Conservation (phyloP, 805 yeast genomes). For the Candida patagonica region DNA sequence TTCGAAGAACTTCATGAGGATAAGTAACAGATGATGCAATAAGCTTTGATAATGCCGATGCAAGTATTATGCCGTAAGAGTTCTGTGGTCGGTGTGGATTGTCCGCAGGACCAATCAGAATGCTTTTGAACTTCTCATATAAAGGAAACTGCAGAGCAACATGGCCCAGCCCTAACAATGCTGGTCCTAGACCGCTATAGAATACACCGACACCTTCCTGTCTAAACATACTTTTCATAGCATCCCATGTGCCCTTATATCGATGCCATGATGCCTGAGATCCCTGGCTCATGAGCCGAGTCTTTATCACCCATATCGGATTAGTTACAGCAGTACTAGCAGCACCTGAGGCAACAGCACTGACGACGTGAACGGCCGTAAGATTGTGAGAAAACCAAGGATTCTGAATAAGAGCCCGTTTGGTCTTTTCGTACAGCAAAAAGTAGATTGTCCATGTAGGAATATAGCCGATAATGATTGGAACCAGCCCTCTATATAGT, state of each 20-base stretch:
- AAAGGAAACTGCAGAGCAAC: constrained; percentile 96
- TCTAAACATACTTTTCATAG: constrained; percentile 66
- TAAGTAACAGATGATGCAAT: constrained; percentile 81
- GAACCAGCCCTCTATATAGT: constrained; percentile 80
- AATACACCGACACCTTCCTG: constrained; percentile 76
- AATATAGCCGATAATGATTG: constrained; percentile 87
- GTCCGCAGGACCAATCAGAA: constrained; percentile 25
- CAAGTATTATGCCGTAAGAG: constrained; percentile 31
- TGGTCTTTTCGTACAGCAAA: constrained; percentile 76
- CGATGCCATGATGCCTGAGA: constrained; percentile 29
- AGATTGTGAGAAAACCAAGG: constrained; percentile 2
- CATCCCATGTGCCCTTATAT: constrained; percentile 76
- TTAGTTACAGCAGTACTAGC: constrained; percentile 77
- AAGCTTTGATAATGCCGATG: constrained; percentile 79
- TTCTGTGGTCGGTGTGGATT: background rate
- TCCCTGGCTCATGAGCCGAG: constrained; percentile 70
- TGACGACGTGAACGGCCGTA: constrained; percentile 30
- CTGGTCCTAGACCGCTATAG: constrained; percentile 85
- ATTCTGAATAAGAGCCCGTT: constrained; percentile 31
- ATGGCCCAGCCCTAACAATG: constrained; percentile 80
- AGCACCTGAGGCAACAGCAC: constrained; percentile 84
- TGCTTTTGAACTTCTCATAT: constrained; percentile 69
- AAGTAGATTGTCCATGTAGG: constrained; percentile 98
- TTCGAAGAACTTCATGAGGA: constrained; percentile 91
- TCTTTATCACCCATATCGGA: constrained; percentile 97